Evolutionary conservation across 2,329 filamentous ascomycete genomes (phyloP), one percentile per base, ranked within the genome.

Genomic region (Davidsoniella eucalypti): DNA sequence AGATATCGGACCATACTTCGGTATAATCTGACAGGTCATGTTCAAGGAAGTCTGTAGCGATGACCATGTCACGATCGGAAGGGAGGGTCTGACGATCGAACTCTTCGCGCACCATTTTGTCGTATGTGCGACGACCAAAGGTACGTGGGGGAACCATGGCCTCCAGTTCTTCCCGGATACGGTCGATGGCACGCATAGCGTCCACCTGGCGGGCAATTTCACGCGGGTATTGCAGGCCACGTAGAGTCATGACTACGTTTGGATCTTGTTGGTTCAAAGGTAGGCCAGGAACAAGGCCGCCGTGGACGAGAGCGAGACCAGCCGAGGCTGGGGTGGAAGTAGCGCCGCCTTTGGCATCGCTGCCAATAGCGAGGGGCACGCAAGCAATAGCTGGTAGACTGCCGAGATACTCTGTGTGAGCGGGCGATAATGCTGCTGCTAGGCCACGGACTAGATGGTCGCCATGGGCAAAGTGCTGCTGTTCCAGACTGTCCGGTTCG

Each of bases 231-330:
- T 84, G 71, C 49, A 94, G 75, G 5, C 80, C 84, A 51, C 87
- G 79, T 85, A 98, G 93, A 61, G 87, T 92, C 87, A 95, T 95
- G 39, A 84, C 83, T 47, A 82, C 80, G 63, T 77, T 80, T 0
- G 87, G 82, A 62, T 95, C 73, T 57, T 82, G 90, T 47, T 73
- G 68, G 43, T 80, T 70, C 12, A 94, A 69, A 0, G 74, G 63
- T 0, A 94, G 67, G 4, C 80, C 82, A 0, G 90, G 86, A 0
- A 92, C 80, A 2, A 96, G 71, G 1, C 92, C 92, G 0, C 78
- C 90, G 66, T 96, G 92, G 5, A 88, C 90, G 4, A 93, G 70
- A 52, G 80, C 71, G 36, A 80, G 74, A 61, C 61, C 58, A 25
- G 55, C 54, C 47, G 54, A 68, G 8, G 29, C 29, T 12, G 12